phyloP scores from a whole-genome alignment of 2,329 filamentous ascomycete genomes.

The Diaporthe citriasiana region DNA sequence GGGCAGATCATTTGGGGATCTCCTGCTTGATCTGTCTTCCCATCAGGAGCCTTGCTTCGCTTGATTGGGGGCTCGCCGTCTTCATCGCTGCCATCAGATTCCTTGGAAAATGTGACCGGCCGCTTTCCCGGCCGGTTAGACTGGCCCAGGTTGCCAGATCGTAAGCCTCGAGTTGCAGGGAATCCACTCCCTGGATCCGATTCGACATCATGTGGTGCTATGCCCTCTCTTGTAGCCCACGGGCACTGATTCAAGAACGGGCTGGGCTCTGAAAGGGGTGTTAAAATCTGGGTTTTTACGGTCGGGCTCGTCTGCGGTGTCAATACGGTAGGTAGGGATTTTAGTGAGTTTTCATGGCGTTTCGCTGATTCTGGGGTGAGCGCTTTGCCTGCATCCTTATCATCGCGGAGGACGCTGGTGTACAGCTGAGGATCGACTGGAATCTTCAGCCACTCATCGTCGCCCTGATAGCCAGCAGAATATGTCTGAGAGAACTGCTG shows the following conservation, averaged over 20 bases:
- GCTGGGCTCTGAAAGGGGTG: conserved; percentile 40
- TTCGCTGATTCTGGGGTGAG: conserved; percentile 25
- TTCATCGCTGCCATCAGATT: conserved; percentile 32
- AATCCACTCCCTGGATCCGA: conserved; percentile 9
- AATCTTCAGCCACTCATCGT: conserved; percentile 40
- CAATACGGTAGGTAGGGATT: conserved; percentile 20
- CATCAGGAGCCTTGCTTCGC: conserved; percentile 45
- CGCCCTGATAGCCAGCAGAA: conserved; percentile 16
- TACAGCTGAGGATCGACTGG: conserved; percentile 43
- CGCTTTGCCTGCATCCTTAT: conserved; percentile 16
- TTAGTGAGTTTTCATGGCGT: conserved; percentile 19
- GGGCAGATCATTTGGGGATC: conserved; percentile 49
- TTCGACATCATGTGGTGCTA: conserved; percentile 37
- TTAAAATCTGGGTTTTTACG: conserved; percentile 38
- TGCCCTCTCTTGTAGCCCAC: conserved; percentile 13
- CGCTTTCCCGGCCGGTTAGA: conserved; percentile 33
- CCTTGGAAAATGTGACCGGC: conserved; percentile 30
- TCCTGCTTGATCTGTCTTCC: conserved; percentile 43
- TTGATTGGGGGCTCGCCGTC: conserved; percentile 38
- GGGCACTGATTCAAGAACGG: conserved; percentile 30
- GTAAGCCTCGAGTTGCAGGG: conserved; percentile 1
- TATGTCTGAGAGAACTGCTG: conserved; percentile 47
- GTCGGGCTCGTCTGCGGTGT: conserved; percentile 39
- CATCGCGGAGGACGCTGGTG: neutral
- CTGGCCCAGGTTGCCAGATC: conserved; percentile 20